Evolutionary conservation across 129 eudicot genomes (phyloP), one percentile per base, ranked within the genome.

Genomic region (Escallonia herrerae): DNA sequence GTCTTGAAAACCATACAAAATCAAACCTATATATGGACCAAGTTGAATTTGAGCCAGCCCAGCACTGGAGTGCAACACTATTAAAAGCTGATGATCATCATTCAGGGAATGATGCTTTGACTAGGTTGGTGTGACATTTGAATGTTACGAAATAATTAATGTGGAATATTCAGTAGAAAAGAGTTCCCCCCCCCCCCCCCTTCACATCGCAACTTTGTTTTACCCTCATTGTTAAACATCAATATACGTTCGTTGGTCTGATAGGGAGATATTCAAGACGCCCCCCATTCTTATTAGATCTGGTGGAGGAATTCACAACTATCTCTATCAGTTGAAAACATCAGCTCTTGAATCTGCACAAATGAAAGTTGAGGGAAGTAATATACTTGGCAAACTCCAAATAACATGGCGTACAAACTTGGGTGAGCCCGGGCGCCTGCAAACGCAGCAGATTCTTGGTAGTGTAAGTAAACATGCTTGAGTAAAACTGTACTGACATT

Each of bases 391-490:
- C 12, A 93, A 93, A 79, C 95, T 93, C 65, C 98, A 88, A 79
- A 83, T 93, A 74, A 93, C 96, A 59, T 93, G 98, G 98, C 98
- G 95, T 65, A 88, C 96, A 22, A 88, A 93, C 71, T 80, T 93
- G 81, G 98, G 98, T 64, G 98, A 93, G 74, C 91, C 98, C 41
- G 98, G 98, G 11, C 95, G 96, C 77, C 85, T 93, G 79, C 98
- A 93, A 80, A 93, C 98, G 4, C 98, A 93, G 67, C 89, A 93
- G 54, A 93, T 93, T 62, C 81, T 86, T 74, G 96, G 95, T 60
- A 93, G 72, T 77, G 98, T 93, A 86, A 79, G 96, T 82, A 4
- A 63, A 54, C 6, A 43, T 57, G 46, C 46, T 38, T 50, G 15
- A 7, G 15, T 40, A 66, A 50, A 56, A 54, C 40, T 47, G 33